These are phyloP conservation scores for Pyrus communis DNA, from an alignment of 306 rosid species.

Conservation along the genomic window DNA sequence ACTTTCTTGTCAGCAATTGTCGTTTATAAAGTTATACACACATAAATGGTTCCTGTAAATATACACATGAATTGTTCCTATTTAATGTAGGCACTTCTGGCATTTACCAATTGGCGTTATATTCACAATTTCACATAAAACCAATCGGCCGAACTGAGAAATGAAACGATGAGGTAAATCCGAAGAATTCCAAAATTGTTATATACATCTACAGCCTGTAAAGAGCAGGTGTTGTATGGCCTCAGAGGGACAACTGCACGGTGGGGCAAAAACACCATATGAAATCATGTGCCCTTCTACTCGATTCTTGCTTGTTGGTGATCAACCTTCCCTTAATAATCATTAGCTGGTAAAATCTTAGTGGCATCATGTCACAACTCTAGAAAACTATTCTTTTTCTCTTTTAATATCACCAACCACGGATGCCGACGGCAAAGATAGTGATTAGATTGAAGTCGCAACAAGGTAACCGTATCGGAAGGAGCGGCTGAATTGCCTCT, in stretches of 20 bases:
- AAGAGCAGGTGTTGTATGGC: not conserved
- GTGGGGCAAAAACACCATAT: not conserved
- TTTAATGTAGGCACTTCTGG: not conserved
- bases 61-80: no score
- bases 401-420: no score
- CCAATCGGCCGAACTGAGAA: not conserved
- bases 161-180: not conserved
- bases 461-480: no score
- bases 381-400: no score
- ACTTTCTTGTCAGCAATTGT: no score
- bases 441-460: no score
- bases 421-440: no score
- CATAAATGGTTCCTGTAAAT: no score
- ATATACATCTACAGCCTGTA: not conserved
- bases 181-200: not conserved
- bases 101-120: not conserved
- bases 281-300: not conserved
- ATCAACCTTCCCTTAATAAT: not conserved
- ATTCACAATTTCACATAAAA: not conserved
- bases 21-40: no score
- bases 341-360: no score
- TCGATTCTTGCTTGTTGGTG: not conserved
- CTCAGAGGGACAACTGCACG: not conserved
- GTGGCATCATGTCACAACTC: no score
- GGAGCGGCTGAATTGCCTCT: not conserved